Conservation (phyloP, 2,329 filamentous ascomycete species). For the Paracoccidioides lutzii region DNA sequence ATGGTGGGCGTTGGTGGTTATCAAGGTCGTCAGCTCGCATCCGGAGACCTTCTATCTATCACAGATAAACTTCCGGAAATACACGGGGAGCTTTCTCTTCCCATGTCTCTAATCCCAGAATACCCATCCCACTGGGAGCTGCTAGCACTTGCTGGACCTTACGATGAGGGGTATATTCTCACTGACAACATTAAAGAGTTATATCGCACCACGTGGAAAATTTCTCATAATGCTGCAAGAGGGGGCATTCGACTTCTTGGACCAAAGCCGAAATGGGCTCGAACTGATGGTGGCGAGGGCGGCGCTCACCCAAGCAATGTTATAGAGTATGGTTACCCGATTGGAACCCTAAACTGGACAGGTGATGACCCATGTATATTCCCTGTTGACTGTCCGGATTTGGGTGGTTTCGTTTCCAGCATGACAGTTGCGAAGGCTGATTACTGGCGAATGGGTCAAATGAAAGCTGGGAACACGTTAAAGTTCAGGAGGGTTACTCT, state of each 20-base stretch:
- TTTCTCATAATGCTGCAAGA: slow-evolving; percentile 49
- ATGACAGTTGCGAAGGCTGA: slow-evolving; percentile 46
- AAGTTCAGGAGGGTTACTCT: slow-evolving; percentile 40
- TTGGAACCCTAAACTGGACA: slow-evolving; percentile 48
- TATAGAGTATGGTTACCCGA: slow-evolving; percentile 47
- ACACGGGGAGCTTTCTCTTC: slow-evolving; percentile 26
- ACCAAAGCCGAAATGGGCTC: slow-evolving; percentile 45
- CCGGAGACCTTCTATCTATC: slow-evolving; percentile 42
- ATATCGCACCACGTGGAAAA: slow-evolving; percentile 45
- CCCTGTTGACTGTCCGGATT: slow-evolving; percentile 45
- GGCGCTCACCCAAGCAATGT: slow-evolving; percentile 50
- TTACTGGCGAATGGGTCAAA: slow-evolving; percentile 49
- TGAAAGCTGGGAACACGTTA: slow-evolving; percentile 46
- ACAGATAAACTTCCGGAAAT: slow-evolving; percentile 25
- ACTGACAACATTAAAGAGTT: slow-evolving; percentile 44
- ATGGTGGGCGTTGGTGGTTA: slow-evolving; percentile 47
- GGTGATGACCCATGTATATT: slow-evolving; percentile 51
- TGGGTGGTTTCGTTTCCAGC: slow-evolving; percentile 47
- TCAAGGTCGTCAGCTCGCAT: slow-evolving; percentile 43
- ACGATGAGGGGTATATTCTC: slow-evolving; percentile 42
- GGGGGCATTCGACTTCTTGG: slow-evolving; percentile 49
- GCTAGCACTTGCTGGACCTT: slow-evolving; percentile 43
- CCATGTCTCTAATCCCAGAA: slow-evolving; percentile 34
- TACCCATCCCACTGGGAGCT: slow-evolving; percentile 42
- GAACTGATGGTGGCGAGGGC: slow-evolving; percentile 48